Conservation (phyloP, 345 rosid genomes). For the Litchi chinensis region DNA sequence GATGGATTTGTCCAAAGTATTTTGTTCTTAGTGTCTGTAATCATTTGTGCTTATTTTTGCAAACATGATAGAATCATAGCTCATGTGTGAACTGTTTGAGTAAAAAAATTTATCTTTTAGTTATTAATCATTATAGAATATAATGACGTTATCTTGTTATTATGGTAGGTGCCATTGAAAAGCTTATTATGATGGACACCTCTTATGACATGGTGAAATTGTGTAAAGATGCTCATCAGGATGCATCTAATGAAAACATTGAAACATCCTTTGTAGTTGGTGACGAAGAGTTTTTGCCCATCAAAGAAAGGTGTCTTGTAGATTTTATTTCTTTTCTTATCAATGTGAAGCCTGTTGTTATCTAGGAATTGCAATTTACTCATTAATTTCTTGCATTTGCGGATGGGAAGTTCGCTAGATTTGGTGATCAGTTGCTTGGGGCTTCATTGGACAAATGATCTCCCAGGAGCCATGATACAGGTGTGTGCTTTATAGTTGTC, state of each 20-base stretch:
- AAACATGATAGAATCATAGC: neutral
- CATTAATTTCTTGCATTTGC: constrained; percentile 28
- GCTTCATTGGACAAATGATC: constrained; percentile 99
- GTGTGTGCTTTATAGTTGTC: constrained; percentile 31
- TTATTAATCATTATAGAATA: neutral
- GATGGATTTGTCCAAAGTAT: neutral
- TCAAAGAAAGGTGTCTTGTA: constrained; percentile 69
- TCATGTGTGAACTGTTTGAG: neutral
- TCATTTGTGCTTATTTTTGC: neutral
- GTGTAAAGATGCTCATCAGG: constrained; percentile 55
- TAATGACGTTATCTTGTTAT: neutral
- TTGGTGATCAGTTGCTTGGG: constrained; percentile 89
- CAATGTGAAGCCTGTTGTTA: neutral
- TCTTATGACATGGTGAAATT: constrained; percentile 81
- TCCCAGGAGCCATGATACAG: constrained; percentile 99
- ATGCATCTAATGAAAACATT: constrained; percentile 37
- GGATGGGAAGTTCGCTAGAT: constrained; percentile 77
- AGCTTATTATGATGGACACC: constrained; percentile 90
- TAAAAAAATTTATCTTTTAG: neutral
- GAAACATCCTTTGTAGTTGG: constrained; percentile 75
- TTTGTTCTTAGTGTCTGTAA: neutral
- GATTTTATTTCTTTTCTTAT: neutral
- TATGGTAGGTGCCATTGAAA: constrained; percentile 74
- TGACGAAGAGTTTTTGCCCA: constrained; percentile 91
- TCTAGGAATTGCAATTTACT: constrained; percentile 5